phyloP scores from a whole-genome alignment of 495 filamentous ascomycete genomes.

The Lasiosphaeris hirsuta region DNA sequence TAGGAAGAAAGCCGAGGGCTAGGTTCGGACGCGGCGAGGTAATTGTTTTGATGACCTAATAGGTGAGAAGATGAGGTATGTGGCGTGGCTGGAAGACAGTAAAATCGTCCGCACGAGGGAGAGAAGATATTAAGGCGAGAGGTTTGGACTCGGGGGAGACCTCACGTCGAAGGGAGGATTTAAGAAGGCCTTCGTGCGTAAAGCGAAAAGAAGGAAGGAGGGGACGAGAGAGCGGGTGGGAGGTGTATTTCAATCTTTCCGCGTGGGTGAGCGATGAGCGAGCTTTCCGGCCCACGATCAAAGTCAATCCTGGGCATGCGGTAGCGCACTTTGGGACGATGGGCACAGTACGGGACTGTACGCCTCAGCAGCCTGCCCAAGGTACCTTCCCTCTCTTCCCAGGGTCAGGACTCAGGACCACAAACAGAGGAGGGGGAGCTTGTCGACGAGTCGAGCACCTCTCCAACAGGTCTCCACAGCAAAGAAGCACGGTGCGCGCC shows the following conservation, averaged over 20 bases:
- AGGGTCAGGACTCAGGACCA: not conserved
- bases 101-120: conserved; percentile 23
- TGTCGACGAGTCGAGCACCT: conserved; percentile 16
- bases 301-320: conserved; percentile 23
- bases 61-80: conserved; percentile 23
- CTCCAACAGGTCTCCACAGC: conserved; percentile 9
- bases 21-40: conserved; percentile 23
- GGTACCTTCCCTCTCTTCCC: conserved; percentile 16
- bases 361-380: conserved; percentile 24
- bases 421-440: not conserved
- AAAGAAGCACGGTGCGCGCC: conserved; percentile 18
- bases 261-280: conserved; percentile 22
- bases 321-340: conserved; percentile 15
- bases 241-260: conserved; percentile 34
- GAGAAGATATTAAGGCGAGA: conserved; percentile 18
- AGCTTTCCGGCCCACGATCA: conserved; percentile 27
- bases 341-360: conserved; percentile 21
- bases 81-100: conserved; percentile 20
- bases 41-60: conserved; percentile 34
- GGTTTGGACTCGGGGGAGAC: conserved; percentile 33
- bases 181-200: conserved; percentile 36
- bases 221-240: conserved; percentile 21
- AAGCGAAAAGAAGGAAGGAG: conserved; percentile 27
- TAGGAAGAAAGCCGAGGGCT: conserved; percentile 9
- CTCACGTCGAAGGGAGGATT: conserved; percentile 41